Evolutionary conservation across 78 protist genomes (phyloP), one percentile per base, ranked within the genome.

Genomic region (slime mould (Dictyostelium discoideum)): DNA sequence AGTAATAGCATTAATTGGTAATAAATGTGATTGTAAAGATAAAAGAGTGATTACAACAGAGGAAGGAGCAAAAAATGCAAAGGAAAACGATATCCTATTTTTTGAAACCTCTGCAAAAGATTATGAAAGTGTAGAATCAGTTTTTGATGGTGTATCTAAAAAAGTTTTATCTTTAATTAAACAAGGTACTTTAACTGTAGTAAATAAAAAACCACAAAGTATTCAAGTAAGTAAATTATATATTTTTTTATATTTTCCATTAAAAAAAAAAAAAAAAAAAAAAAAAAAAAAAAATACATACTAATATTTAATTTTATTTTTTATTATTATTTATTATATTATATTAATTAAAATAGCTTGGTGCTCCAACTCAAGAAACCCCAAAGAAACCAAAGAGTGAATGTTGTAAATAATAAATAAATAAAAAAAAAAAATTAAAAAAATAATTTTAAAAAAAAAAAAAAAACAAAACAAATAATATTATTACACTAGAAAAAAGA

Each of bases 21-120:
- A 96, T 90, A 98, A 98, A 93, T 32, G 82, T 50, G 99, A 98
- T 84, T 20, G 94, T 6, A 77, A 60, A 20, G 90, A 69, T 2
- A 85, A 94, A 77, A 96, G 99, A 37, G 98, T 96, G 10, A 93
- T 97, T 4, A 89, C 92, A 7, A 69, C 44, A 8, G 97, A 97
- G 22, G 98, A 97, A 63, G 98, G 96, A 6, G 65, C n/a, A 44
- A 78, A 48, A 24, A 86, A 92, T 40, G 95, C 96, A 2, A 65
- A 60, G 2, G 96, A 85, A 22, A 77, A 96, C 8, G 80, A 84
- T 57, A 73, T 93, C 37, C 3, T 79, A 16, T 85, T 85, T 39
- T 50, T 86, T 44, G 96, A 92, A 65, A 86, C 96, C 13, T 42
- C 79, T 20, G 97, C 97, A 18, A 92, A 92, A 48, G 87, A 93